Evolutionary conservation across 2,329 filamentous ascomycete genomes (phyloP).

Genomic region (Cercospora canescens): DNA sequence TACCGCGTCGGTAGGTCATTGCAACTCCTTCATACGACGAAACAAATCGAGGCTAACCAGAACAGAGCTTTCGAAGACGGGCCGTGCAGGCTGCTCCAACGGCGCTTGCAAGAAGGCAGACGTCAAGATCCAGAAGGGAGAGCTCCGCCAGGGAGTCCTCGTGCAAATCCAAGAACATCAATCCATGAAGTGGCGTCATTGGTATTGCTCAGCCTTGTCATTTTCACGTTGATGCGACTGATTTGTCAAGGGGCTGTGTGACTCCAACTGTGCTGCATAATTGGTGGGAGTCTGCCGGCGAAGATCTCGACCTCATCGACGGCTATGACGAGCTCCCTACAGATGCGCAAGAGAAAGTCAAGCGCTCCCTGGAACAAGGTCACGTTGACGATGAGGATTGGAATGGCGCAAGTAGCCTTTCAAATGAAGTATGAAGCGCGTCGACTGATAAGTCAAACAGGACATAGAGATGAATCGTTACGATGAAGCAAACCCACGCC

Average conservation of each 20-base stretch:
- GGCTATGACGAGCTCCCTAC: slow-evolving; percentile 75
- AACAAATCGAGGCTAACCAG: background rate
- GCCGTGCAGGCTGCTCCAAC: slow-evolving; percentile 73
- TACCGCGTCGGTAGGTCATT: slow-evolving; percentile 8
- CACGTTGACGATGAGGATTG: slow-evolving; percentile 85
- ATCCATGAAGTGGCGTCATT: slow-evolving; percentile 80
- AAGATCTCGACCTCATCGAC: slow-evolving; percentile 69
- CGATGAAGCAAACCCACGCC: slow-evolving; percentile 42
- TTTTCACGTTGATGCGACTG: background rate
- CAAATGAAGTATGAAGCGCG: background rate
- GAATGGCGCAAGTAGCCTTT: slow-evolving; percentile 68
- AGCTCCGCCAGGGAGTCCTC: slow-evolving; percentile 74
- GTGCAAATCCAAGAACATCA: slow-evolving; percentile 62
- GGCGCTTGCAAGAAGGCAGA: slow-evolving; percentile 68
- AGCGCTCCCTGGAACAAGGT: slow-evolving; percentile 69
- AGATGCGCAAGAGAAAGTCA: slow-evolving; percentile 72
- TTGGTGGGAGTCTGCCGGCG: slow-evolving; percentile 58
- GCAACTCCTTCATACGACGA: background rate
- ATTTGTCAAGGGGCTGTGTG: slow-evolving; percentile 74
- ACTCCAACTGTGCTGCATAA: slow-evolving; percentile 73
- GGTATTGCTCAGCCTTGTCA: slow-evolving; percentile 55
- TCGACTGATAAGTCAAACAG: slow-evolving; percentile 45
- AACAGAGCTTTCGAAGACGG: slow-evolving; percentile 68
- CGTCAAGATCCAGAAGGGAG: slow-evolving; percentile 75
- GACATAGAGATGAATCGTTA: slow-evolving; percentile 77